A percentile compares a stretch with the other conserved stretches of the same genome.
phyloP scores from a whole-genome alignment of 768 basidiomycete species.

The Terana coerulea region DNA sequence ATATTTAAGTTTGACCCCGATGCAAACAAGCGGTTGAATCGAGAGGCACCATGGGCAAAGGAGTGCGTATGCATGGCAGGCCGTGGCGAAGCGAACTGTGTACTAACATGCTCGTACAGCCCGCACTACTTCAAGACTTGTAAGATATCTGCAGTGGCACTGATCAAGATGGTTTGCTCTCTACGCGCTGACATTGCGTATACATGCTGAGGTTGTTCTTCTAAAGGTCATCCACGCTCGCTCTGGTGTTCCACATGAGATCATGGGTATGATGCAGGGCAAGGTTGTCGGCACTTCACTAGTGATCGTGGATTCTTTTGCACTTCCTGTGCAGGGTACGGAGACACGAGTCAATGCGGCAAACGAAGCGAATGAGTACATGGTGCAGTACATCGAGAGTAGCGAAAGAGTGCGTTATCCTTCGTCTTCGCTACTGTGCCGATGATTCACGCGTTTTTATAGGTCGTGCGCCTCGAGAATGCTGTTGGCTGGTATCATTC shows the following conservation, averaged over 20 bases:
- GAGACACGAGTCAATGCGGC: conserved; percentile 97
- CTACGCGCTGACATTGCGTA: background rate
- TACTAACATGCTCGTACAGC: conserved; percentile 36
- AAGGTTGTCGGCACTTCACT: conserved; percentile 79
- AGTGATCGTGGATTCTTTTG: conserved; percentile 94
- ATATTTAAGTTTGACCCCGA: conserved; percentile 74
- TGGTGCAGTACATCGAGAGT: conserved; percentile 88
- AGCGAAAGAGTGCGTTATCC: conserved; percentile 63
- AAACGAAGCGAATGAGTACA: conserved; percentile 95
- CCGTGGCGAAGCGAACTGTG: too few species aligned
- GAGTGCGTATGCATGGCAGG: conserved; percentile 70
- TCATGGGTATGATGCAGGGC: conserved; percentile 99
- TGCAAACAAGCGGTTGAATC: conserved; percentile 61
- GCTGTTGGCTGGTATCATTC: conserved; percentile 98
- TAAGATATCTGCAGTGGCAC: conserved; percentile 91
- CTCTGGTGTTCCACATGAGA: conserved; percentile 96
- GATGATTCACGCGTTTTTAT: background rate
- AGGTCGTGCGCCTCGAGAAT: conserved; percentile 85
- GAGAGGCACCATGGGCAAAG: conserved; percentile 77
- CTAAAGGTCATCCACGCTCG: conserved; percentile 94
- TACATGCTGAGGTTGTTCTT: conserved; percentile 18
- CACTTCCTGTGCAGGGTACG: conserved; percentile 95
- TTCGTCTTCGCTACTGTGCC: background rate
- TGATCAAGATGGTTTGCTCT: conserved; percentile 83
- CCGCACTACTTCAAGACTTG: conserved; percentile 83